These are phyloP conservation scores for Acacia crassicarpa DNA, from an alignment of 306 rosid genomes.

Conservation along the genomic window DNA sequence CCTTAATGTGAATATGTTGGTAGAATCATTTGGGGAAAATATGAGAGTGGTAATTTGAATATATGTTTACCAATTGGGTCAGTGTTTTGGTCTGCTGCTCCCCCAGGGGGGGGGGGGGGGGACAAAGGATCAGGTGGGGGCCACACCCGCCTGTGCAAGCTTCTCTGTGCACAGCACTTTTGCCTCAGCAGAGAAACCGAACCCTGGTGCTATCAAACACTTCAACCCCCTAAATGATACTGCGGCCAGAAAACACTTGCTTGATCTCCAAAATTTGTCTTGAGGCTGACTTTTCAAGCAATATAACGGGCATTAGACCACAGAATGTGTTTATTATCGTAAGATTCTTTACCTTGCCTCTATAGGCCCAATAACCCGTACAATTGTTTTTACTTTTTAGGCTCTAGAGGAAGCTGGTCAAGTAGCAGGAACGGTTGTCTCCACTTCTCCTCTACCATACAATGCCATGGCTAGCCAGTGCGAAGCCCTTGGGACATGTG, in stretches of 20 bases:
- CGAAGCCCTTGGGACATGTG: conserved; percentile 86
- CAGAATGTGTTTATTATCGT: background rate
- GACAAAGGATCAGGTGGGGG: background rate
- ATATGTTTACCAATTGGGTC: background rate
- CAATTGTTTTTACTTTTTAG: conserved; percentile 48
- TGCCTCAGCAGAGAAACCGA: background rate
- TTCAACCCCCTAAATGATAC: background rate
- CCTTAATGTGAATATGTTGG: background rate
- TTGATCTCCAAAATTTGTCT: background rate
- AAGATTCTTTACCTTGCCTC: background rate
- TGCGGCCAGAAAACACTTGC: background rate
- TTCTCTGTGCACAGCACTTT: background rate
- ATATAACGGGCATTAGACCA: background rate
- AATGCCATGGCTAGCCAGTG: conserved; percentile 94
- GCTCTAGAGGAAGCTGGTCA: conserved; percentile 97
- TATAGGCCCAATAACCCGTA: conserved; percentile 1
- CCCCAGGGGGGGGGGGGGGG: background rate
- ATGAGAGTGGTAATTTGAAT: background rate
- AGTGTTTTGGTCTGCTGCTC: background rate
- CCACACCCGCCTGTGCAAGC: background rate
- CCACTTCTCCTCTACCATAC: conserved; percentile 90
- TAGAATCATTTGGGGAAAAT: background rate
- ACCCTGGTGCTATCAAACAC: background rate
- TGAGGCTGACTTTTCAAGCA: conserved; percentile 6
- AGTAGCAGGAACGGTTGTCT: conserved; percentile 79